phyloP scores from a whole-genome alignment of 805 yeast genomes.

The Kluyveromyces starmeri region DNA sequence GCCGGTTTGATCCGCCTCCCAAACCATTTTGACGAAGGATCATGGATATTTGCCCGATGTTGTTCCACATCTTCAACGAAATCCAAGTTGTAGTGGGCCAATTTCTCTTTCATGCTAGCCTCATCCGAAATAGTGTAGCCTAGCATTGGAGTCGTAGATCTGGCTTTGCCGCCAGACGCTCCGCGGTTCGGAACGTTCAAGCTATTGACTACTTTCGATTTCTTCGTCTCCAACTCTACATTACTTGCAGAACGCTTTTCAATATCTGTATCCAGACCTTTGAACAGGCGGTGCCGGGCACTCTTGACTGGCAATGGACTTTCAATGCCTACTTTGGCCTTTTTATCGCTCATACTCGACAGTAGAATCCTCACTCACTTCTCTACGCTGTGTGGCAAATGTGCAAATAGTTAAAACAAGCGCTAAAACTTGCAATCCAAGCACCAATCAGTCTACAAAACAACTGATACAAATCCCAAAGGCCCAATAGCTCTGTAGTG shows the following conservation, averaged over 20 bases:
- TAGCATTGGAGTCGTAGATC: slow-evolving; percentile 21
- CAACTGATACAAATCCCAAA: too few relatives aligned
- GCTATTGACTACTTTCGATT: slow-evolving; percentile 8
- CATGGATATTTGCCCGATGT: slow-evolving; percentile 21
- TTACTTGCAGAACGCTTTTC: slow-evolving; percentile 11
- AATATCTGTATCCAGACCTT: slow-evolving; percentile 9
- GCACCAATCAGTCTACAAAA: too few relatives aligned
- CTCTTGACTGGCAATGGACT: slow-evolving; percentile 21
- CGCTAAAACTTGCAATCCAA: too few relatives aligned
- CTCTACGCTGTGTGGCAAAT: too few relatives aligned
- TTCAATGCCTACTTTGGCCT: background rate
- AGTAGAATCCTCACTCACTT: too few relatives aligned
- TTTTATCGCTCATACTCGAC: background rate
- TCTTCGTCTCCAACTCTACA: slow-evolving; percentile 13
- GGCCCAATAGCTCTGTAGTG: too few relatives aligned
- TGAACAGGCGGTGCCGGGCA: slow-evolving; percentile 14
- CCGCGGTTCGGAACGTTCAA: slow-evolving; percentile 1
- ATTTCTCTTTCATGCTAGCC: slow-evolving; percentile 21
- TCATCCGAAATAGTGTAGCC: slow-evolving; percentile 20
- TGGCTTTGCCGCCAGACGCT: slow-evolving; percentile 7
- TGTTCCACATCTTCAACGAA: slow-evolving; percentile 38
- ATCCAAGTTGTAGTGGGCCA: slow-evolving; percentile 40
- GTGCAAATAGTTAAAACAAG: too few relatives aligned
- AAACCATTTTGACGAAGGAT: slow-evolving; percentile 34
- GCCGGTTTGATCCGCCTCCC: slow-evolving; percentile 29